Conservation (phyloP, 2,329 filamentous ascomycete species). For the Cercospora sp. region DNA sequence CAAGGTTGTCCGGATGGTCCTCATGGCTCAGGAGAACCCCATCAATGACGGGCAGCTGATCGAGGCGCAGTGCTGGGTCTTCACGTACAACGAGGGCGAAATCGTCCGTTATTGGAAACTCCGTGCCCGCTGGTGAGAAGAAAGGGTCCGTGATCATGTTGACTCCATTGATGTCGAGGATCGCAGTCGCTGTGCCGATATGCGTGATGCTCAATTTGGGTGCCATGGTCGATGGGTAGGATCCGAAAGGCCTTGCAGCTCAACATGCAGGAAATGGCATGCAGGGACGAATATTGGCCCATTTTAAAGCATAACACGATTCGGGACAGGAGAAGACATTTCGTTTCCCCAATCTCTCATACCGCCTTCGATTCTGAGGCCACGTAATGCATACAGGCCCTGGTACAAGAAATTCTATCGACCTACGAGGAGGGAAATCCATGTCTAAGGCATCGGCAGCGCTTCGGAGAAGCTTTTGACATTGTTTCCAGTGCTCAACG, state of each 20-base stretch:
- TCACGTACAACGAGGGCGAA: not conserved
- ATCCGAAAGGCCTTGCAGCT: not conserved
- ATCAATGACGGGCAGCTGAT: not conserved
- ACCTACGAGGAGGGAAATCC: not conserved
- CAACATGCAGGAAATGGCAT: not conserved
- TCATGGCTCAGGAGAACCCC: not conserved
- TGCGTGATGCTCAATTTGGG: not conserved
- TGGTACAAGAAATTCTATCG: not conserved
- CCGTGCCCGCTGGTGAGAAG: not conserved
- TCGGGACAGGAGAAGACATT: too few relatives aligned
- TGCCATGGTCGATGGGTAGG: not conserved
- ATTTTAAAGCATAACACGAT: not conserved
- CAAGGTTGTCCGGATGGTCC: not conserved
- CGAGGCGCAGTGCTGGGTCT: not conserved
- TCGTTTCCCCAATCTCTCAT: not conserved
- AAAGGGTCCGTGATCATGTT: not conserved
- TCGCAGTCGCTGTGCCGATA: not conserved
- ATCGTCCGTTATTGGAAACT: not conserved
- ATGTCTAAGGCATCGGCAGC: not conserved
- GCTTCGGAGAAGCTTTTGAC: not conserved
- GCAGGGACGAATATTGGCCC: not conserved
- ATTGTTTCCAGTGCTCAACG: not conserved
- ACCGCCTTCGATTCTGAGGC: not conserved
- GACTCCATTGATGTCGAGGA: not conserved
- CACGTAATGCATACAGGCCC: not conserved